Percentiles rank a stretch among this genome's conserved stretches.
phyloP scores from a whole-genome alignment of 257 asterid genomes.

The Asclepias syriaca region DNA sequence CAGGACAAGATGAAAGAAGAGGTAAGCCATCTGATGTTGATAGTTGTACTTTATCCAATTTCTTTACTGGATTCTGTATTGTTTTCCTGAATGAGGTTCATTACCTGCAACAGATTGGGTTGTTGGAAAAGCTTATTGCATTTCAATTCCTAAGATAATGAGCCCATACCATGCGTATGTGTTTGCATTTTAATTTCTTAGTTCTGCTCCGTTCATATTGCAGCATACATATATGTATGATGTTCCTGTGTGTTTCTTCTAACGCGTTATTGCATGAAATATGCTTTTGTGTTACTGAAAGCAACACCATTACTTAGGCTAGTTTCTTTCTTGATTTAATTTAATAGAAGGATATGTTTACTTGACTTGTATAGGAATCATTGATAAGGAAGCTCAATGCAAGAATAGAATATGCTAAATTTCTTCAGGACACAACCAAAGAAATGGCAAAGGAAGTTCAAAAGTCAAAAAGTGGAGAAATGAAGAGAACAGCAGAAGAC shows the following conservation, averaged over 20 bases:
- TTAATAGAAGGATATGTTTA: slow-evolving; percentile 5
- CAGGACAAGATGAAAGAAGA: slow-evolving; percentile 95
- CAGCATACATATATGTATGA: too few species aligned
- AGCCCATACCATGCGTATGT: background rate
- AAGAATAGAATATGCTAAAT: slow-evolving; percentile 78
- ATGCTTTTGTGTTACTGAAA: background rate
- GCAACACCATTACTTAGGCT: background rate
- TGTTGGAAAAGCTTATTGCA: background rate
- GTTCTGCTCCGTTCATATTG: background rate
- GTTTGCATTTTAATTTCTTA: background rate
- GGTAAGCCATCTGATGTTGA: slow-evolving; percentile 36
- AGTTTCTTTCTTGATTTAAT: background rate
- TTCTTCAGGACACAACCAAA: slow-evolving; percentile 79
- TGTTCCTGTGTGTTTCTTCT: background rate
- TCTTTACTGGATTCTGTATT: background rate
- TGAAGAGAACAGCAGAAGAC: slow-evolving; percentile 85
- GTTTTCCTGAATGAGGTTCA: background rate
- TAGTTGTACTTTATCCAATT: background rate
- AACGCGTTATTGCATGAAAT: background rate
- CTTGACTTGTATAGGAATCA: slow-evolving; percentile 57
- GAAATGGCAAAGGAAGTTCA: slow-evolving; percentile 94
- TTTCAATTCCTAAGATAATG: background rate
- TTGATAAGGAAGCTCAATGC: slow-evolving; percentile 67
- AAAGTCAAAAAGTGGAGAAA: slow-evolving; percentile 71
- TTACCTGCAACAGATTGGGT: background rate